These are phyloP conservation scores for Effrenium voratum DNA, from an alignment of 73 alveolate species.

Conservation along the genomic window DNA sequence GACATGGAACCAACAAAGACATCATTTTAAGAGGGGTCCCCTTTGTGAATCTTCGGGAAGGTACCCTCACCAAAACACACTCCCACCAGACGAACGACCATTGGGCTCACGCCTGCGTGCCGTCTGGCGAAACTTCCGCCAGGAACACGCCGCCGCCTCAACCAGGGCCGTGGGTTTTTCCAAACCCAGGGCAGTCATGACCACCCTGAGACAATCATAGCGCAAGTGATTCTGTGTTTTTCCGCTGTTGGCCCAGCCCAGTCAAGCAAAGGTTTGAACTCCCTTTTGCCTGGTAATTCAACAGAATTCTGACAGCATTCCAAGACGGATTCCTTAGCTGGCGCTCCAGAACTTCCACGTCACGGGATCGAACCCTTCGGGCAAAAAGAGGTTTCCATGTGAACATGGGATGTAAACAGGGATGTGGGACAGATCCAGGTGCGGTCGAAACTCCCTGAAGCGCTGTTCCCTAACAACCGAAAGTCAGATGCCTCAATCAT, in stretches of 20 bases:
- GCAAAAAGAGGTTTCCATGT: too few species aligned
- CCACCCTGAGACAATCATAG: neutral
- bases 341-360: neutral
- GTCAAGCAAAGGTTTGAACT: neutral
- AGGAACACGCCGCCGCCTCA: constrained; percentile 50
- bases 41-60: too few species aligned
- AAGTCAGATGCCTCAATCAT: too few species aligned
- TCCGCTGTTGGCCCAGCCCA: neutral
- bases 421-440: neutral
- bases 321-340: neutral
- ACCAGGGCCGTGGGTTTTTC: neutral
- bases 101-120: constrained; percentile 1
- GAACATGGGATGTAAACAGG: neutral
- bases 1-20: too few species aligned
- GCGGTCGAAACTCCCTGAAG: neutral
- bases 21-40: neutral
- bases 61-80: too few species aligned
- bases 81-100: neutral
- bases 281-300: neutral
- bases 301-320: neutral
- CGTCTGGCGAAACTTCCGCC: constrained; percentile 75
- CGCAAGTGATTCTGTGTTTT: neutral
- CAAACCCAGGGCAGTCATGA: neutral
- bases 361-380: neutral
- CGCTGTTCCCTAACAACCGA: too few species aligned